Percentiles rank a stretch among this genome's conserved stretches.
Evolutionary conservation across 73 alveolate genomes (phyloP).

Genomic region (Paramecium primaurelia): DNA sequence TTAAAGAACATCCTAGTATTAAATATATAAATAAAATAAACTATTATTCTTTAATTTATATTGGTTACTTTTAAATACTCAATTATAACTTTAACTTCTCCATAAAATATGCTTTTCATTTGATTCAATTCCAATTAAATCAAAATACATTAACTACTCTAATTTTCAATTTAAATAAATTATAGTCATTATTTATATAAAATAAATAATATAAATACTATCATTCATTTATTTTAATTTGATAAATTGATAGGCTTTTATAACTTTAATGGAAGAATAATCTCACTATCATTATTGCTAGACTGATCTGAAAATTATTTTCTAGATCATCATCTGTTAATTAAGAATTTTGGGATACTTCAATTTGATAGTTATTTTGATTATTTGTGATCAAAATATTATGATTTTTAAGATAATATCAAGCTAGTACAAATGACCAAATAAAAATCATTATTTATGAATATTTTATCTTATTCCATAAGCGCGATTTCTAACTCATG

Average conservation of each 20-base stretch:
- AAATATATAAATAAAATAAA: too few species aligned
- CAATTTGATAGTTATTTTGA: not conserved
- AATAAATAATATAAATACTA: too few species aligned
- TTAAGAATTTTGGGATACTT: not conserved
- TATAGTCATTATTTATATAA: too few species aligned
- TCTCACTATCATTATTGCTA: not conserved
- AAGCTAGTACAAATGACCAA: slow-evolving; percentile 21
- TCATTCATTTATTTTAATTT: not conserved
- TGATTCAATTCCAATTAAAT: too few species aligned
- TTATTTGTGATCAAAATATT: not conserved
- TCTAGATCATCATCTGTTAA: not conserved
- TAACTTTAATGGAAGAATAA: not conserved
- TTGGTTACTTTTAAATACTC: not conserved
- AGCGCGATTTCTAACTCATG: not conserved
- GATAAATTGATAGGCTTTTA: not conserved
- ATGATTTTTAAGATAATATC: not conserved
- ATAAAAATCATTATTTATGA: not conserved
- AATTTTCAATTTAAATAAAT: not conserved
- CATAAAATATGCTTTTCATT: too few species aligned
- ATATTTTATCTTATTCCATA: not conserved
- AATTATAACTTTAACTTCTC: not conserved
- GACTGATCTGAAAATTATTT: not conserved
- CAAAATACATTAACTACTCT: too few species aligned
- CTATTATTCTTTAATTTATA: not conserved
- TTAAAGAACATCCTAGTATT: not conserved